Percentiles rank a stretch among this genome's conserved stretches.
Conservation (phyloP, 257 asterid genomes). For the Buddleja alternifolia region DNA sequence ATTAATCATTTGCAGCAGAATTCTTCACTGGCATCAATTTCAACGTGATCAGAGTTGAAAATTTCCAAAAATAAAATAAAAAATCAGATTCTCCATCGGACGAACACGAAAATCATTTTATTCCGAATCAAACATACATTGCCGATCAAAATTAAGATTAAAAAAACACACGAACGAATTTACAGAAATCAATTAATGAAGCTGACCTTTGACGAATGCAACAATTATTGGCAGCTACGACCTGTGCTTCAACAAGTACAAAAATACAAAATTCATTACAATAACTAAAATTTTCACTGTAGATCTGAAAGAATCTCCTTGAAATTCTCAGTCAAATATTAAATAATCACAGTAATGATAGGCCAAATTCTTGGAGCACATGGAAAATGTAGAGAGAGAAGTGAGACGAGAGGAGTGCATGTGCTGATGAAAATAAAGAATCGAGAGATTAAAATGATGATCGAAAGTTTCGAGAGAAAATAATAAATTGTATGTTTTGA, state of each 20-base stretch:
- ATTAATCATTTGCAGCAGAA: background rate
- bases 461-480: too few species aligned
- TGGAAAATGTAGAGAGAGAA: constrained; percentile 46
- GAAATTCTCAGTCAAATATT: constrained; percentile 43
- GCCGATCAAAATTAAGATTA: constrained; percentile 5
- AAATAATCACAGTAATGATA: constrained; percentile 32
- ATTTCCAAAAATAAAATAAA: background rate
- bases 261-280: constrained; percentile 28
- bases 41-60: too few species aligned
- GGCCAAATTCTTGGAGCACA: constrained; percentile 46
- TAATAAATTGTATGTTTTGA: constrained; percentile 41
- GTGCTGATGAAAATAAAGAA: constrained; percentile 37
- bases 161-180: constrained; percentile 13
- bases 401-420: constrained; percentile 50
- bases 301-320: constrained; percentile 51
- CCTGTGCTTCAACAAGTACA: constrained; percentile 26
- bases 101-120: too few species aligned
- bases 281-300: constrained; percentile 35
- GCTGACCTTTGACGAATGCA: constrained; percentile 36
- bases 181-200: constrained; percentile 6
- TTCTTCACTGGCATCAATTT: too few species aligned
- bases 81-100: background rate
- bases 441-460: constrained; percentile 10
- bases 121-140: constrained; percentile 9
- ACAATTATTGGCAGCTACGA: constrained; percentile 21